Conservation (phyloP, 176 grass and related monocot species). For the Tuctoria greenei region DNA sequence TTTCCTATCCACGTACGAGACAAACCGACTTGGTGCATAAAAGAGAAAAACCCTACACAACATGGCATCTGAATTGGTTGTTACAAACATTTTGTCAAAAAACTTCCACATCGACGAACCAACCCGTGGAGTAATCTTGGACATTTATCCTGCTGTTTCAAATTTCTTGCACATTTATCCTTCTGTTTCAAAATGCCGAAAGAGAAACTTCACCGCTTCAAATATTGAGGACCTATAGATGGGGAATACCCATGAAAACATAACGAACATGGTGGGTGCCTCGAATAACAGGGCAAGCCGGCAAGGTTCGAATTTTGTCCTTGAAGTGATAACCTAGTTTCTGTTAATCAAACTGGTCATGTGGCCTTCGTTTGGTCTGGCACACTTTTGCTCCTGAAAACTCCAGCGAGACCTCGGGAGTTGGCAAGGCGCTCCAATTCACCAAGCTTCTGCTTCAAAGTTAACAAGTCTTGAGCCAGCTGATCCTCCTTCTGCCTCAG, state of each 20-base stretch:
- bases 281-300: not conserved
- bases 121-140: not conserved
- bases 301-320: constrained; percentile 7
- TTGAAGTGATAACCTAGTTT: not conserved
- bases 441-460: constrained; percentile 44
- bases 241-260: constrained; percentile 5
- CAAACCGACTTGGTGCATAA: not conserved
- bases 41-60: not conserved
- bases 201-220: not conserved
- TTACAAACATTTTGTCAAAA: not conserved
- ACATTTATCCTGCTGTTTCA: not conserved
- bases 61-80: not conserved
- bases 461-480: constrained; percentile 42
- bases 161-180: not conserved
- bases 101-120: not conserved
- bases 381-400: constrained; percentile 43
- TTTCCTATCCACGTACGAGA: not conserved
- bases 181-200: not conserved
- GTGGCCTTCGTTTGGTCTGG: constrained; percentile 25
- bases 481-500: constrained; percentile 57
- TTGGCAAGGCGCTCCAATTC: constrained; percentile 49
- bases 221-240: not conserved
- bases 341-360: not conserved
- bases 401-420: constrained; percentile 45
- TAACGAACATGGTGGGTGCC: not conserved